Percentiles rank a stretch among this genome's conserved stretches.
These are phyloP conservation scores for Termitomyces sp. DNA, from an alignment of 768 basidiomycete species.

Conservation along the genomic window DNA sequence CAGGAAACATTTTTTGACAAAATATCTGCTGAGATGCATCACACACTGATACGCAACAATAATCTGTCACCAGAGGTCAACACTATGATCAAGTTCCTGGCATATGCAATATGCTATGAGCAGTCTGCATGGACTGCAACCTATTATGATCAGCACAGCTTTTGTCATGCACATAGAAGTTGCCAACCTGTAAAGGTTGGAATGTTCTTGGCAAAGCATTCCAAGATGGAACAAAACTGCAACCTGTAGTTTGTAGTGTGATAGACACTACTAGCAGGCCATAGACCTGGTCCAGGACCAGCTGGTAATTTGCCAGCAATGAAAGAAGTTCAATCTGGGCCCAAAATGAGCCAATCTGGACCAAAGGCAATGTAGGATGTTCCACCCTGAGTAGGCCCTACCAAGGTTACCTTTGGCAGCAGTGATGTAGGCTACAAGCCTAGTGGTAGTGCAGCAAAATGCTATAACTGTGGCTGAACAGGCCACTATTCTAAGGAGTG, in stretches of 20 bases:
- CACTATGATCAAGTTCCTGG: too few relatives aligned
- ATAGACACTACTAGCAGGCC: neutral
- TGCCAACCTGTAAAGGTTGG: neutral
- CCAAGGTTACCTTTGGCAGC: neutral
- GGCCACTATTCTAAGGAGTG: too few relatives aligned
- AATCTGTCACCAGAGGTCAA: too few relatives aligned
- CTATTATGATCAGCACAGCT: too few relatives aligned
- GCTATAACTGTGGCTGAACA: too few relatives aligned
- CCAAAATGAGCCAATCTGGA: neutral
- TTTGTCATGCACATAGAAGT: neutral
- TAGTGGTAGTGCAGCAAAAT: too few relatives aligned
- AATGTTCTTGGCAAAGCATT: neutral
- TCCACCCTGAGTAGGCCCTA: neutral
- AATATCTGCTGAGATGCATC: too few relatives aligned
- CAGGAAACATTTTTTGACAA: too few relatives aligned
- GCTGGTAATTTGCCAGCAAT: neutral
- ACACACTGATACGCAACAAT: too few relatives aligned
- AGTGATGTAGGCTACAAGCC: neutral
- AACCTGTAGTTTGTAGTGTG: neutral
- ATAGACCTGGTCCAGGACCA: neutral
- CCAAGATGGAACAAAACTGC: neutral
- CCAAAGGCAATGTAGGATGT: neutral
- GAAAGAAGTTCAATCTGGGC: neutral
- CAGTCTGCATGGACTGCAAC: neutral
- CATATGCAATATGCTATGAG: too few relatives aligned